Evolutionary conservation across 2,329 filamentous ascomycete genomes (phyloP).

Genomic region (Exophiala phaeomuriformis): DNA sequence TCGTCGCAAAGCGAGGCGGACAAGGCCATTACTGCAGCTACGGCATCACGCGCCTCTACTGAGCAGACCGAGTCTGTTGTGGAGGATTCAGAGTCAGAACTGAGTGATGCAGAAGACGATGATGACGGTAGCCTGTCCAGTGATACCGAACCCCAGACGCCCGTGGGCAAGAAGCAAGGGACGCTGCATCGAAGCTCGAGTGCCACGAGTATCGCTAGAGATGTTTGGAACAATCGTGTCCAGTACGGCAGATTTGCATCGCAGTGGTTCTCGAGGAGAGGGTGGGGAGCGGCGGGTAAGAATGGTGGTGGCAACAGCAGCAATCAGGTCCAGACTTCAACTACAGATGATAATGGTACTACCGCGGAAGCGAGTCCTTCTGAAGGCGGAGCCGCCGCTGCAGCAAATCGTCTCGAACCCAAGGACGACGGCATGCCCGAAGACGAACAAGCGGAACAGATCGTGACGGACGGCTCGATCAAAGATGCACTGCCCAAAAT

Average conservation of each 20-base stretch:
- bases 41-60: constrained; percentile 7
- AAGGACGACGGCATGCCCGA: constrained; percentile 5
- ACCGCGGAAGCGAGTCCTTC: background rate
- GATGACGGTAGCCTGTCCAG: constrained; percentile 2
- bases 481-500: constrained; percentile 70
- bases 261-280: constrained; percentile 81
- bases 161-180: constrained; percentile 1
- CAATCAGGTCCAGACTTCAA: too few species aligned
- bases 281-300: constrained; percentile 46
- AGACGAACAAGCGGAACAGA: background rate
- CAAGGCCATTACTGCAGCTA: constrained; percentile 53
- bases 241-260: constrained; percentile 84
- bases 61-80: constrained; percentile 14
- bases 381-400: constrained; percentile 2
- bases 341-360: too few species aligned
- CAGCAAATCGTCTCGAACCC: constrained; percentile 7
- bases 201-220: constrained; percentile 63
- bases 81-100: constrained; percentile 24
- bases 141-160: constrained; percentile 16
- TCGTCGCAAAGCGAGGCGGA: constrained; percentile 67
- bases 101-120: constrained; percentile 27
- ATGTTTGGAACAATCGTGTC: constrained; percentile 76
- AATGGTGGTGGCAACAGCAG: too few species aligned
- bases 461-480: constrained; percentile 28
- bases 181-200: constrained; percentile 35